Conservation (phyloP, 257 asterid genomes). For the Solanum chmielewskii region DNA sequence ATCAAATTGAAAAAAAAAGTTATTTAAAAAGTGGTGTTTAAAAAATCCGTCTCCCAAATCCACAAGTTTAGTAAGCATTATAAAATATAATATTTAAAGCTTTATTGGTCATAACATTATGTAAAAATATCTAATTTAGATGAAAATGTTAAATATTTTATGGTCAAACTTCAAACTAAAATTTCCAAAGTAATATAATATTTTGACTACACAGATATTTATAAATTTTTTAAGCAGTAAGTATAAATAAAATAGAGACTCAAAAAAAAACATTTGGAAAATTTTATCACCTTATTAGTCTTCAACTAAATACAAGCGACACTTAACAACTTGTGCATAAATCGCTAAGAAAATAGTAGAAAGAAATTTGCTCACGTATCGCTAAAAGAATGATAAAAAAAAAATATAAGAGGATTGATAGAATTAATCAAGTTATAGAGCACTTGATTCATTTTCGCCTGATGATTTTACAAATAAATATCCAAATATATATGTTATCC, state of each 20-base stretch:
- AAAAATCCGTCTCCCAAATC: too few relatives aligned
- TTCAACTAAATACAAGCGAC: not conserved
- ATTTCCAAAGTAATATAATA: not conserved
- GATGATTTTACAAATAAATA: too few relatives aligned
- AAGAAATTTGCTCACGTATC: not conserved
- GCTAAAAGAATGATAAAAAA: not conserved
- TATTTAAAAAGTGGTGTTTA: too few relatives aligned
- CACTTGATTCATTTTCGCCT: too few relatives aligned
- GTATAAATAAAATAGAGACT: not conserved
- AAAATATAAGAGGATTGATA: not conserved
- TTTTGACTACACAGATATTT: not conserved
- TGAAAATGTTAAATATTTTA: too few relatives aligned
- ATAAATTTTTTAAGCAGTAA: too few relatives aligned
- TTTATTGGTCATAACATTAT: too few relatives aligned
- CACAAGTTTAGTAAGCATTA: too few relatives aligned
- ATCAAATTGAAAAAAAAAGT: too few relatives aligned
- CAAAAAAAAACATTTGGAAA: not conserved
- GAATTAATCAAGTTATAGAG: too few relatives aligned
- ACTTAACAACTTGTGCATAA: not conserved
- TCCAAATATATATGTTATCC: not conserved
- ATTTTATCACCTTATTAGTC: not conserved
- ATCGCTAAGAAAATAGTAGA: not conserved
- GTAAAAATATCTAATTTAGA: not conserved
- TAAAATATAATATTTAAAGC: not conserved
- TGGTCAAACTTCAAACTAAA: not conserved